Percentiles rank a stretch among this genome's conserved stretches.
Conservation (phyloP, 2,329 filamentous ascomycete species). For the Ceratocystis albifundus region DNA sequence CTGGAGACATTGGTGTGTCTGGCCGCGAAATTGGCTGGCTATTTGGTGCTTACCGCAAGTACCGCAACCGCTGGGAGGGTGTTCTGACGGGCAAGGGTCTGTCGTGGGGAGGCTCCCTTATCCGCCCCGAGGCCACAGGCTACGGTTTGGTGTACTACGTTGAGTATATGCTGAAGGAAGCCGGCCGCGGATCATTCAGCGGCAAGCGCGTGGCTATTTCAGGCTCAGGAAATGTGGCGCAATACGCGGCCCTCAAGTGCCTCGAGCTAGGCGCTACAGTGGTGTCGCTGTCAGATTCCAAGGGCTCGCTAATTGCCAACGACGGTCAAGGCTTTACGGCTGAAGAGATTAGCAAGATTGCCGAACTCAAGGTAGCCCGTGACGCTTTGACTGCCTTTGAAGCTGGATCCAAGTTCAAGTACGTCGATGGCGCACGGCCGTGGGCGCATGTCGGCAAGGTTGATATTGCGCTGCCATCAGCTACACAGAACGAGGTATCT, state of each 20-base stretch:
- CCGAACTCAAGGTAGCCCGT: constrained; percentile 74
- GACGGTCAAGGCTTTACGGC: constrained; percentile 61
- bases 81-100: constrained; percentile 92
- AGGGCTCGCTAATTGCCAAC: constrained; percentile 68
- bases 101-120: constrained; percentile 84
- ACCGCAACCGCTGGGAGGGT: constrained; percentile 86
- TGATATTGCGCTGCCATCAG: constrained; percentile 82
- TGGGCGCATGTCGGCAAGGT: constrained; percentile 85
- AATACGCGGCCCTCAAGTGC: constrained; percentile 91
- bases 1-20: constrained; percentile 90
- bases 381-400: constrained; percentile 67
- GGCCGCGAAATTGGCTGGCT: constrained; percentile 88
- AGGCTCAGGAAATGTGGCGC: constrained; percentile 93
- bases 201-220: constrained; percentile 95
- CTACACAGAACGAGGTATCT: constrained; percentile 95
- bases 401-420: constrained; percentile 60
- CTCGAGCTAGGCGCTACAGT: constrained; percentile 92
- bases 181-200: constrained; percentile 70
- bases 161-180: constrained; percentile 86
- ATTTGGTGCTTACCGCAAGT: constrained; percentile 85
- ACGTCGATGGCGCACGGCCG: constrained; percentile 75
- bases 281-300: constrained; percentile 85
- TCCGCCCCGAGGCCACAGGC: constrained; percentile 92
- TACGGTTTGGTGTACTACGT: constrained; percentile 97
- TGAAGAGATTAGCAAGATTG: constrained; percentile 68